Conservation (phyloP, 176 grass and related monocot species). For the Carex myosuroides region DNA sequence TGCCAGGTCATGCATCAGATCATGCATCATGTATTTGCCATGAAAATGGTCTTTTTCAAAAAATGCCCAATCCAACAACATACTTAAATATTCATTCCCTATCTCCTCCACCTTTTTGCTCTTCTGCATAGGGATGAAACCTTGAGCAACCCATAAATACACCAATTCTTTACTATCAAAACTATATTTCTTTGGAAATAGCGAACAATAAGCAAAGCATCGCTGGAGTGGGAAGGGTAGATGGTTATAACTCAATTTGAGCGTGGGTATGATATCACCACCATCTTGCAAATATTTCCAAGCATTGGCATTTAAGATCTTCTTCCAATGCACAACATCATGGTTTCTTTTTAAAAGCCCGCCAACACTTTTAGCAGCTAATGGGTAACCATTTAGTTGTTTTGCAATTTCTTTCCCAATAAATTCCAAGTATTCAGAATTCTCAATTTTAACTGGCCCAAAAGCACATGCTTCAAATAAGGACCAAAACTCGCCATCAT, state of each 20-base stretch:
- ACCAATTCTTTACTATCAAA: constrained; percentile 25
- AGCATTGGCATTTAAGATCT: constrained; percentile 4
- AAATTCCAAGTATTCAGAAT: constrained; percentile 1
- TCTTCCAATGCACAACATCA: neutral
- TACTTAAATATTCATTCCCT: constrained; percentile 20
- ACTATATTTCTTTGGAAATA: constrained; percentile 28
- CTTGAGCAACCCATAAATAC: constrained; percentile 45
- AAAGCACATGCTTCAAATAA: constrained; percentile 41
- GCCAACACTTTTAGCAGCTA: constrained; percentile 25
- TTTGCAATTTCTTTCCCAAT: constrained; percentile 23
- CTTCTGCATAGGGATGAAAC: constrained; percentile 25
- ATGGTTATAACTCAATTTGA: constrained; percentile 24
- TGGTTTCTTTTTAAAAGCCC: constrained; percentile 14
- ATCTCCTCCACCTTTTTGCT: constrained; percentile 26
- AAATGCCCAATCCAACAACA: constrained; percentile 23
- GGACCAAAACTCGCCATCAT: constrained; percentile 20
- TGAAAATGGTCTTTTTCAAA: constrained; percentile 7
- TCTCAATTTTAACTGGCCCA: constrained; percentile 14
- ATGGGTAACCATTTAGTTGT: constrained; percentile 16
- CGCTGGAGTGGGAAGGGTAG: constrained; percentile 16
- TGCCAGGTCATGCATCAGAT: constrained; percentile 43
- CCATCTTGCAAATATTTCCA: constrained; percentile 16
- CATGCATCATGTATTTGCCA: constrained; percentile 7
- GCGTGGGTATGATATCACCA: constrained; percentile 11
- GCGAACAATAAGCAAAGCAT: constrained; percentile 27